Evolutionary conservation across 352 stramenopile genomes (phyloP).

Genomic region (Globisporangium barbulae): DNA sequence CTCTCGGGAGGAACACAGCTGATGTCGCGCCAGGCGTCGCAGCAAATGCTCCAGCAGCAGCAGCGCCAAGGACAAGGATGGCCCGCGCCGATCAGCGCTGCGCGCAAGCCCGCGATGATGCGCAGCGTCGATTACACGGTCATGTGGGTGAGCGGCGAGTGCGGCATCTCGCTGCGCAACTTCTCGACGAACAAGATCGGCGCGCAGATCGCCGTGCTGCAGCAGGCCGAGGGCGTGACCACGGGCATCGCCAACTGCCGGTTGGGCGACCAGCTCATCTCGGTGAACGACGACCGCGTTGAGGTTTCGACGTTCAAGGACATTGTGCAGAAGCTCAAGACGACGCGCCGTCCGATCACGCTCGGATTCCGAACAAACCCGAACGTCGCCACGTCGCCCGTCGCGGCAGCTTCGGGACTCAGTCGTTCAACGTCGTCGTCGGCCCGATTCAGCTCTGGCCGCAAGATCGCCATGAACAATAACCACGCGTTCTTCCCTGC

Average conservation of each 20-base stretch:
- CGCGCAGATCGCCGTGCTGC: slow-evolving; percentile 74
- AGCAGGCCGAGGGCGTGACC: slow-evolving; percentile 74
- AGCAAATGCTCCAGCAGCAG: slow-evolving; percentile 22
- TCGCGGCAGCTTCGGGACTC: slow-evolving; percentile 7
- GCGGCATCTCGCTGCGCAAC: slow-evolving; percentile 81
- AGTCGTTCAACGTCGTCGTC: neutral
- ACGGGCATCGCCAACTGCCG: slow-evolving; percentile 75
- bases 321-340: slow-evolving; percentile 82
- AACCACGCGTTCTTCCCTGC: slow-evolving; percentile 13
- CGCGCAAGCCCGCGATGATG: slow-evolving; percentile 7
- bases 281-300: slow-evolving; percentile 68
- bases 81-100: neutral
- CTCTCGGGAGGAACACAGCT: slow-evolving; percentile 13
- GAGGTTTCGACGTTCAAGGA: slow-evolving; percentile 54
- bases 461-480: neutral
- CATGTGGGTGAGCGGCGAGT: slow-evolving; percentile 81
- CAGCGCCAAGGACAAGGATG: slow-evolving; percentile 17
- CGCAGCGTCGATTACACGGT: slow-evolving; percentile 55
- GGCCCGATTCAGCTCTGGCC: neutral
- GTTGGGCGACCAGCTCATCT: slow-evolving; percentile 71
- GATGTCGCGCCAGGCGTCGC: slow-evolving; percentile 29
- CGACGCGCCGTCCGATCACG: slow-evolving; percentile 58
- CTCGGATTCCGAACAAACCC: slow-evolving; percentile 68
- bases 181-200: slow-evolving; percentile 74
- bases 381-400: slow-evolving; percentile 65